phyloP scores from a whole-genome alignment of 148 eudicot species.

The Persicaria tinctoria region DNA sequence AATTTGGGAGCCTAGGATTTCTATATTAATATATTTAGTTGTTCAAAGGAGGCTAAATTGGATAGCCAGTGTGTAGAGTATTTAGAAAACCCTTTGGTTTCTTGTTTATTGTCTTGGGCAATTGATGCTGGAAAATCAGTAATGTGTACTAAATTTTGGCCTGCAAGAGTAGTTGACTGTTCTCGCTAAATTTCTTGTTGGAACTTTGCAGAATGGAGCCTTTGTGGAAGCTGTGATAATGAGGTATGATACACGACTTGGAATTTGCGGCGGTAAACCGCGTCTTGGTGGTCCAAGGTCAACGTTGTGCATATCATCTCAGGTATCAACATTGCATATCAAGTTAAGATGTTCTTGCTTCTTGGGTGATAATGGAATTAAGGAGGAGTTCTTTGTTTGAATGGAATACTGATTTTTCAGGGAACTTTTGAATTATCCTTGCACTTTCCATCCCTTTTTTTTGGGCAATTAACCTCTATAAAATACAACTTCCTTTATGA shows the following conservation, averaged over 20 bases:
- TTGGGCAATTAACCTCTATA: neutral
- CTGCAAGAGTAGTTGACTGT: neutral
- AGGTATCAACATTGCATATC: conserved; percentile 35
- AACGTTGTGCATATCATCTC: conserved; percentile 89
- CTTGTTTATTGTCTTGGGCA: neutral
- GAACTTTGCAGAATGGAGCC: conserved; percentile 59
- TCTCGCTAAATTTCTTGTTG: neutral
- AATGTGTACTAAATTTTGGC: neutral
- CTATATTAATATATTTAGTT: neutral
- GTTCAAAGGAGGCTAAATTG: neutral
- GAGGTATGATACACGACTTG: conserved; percentile 90
- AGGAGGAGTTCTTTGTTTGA: neutral
- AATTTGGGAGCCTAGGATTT: neutral
- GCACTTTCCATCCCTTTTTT: neutral
- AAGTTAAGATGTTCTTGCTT: neutral
- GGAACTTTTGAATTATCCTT: neutral
- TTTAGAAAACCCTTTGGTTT: neutral
- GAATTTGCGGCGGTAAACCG: conserved; percentile 67
- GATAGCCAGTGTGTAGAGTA: neutral
- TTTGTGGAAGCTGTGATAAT: conserved; percentile 90
- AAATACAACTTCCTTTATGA: neutral
- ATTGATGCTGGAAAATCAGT: neutral
- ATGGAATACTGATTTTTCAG: neutral
- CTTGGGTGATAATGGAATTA: neutral
- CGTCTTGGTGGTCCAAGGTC: conserved; percentile 86